Conservation (phyloP, 169 alveolate genomes). For the Eimeria maxima region DNA sequence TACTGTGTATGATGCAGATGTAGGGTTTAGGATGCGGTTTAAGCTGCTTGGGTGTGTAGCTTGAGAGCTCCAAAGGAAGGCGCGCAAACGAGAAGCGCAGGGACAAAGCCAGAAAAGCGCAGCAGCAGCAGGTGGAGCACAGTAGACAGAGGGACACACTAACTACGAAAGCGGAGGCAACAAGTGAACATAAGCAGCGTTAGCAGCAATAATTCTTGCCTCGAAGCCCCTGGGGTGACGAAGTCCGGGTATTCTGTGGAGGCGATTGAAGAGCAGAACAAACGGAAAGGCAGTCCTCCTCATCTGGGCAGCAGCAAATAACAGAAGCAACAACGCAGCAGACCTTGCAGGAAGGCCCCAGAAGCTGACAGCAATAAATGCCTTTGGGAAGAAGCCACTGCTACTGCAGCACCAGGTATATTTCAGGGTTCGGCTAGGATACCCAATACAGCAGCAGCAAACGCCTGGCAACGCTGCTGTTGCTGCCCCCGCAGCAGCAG, state of each 20-base stretch:
- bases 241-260: conserved; percentile 8
- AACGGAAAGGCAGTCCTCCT: conserved; percentile 59
- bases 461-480: background rate
- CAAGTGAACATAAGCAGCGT: background rate
- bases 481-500: background rate
- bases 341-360: background rate
- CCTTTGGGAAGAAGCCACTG: background rate
- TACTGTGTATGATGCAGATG: background rate
- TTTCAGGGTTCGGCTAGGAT: background rate
- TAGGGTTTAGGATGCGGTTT: background rate
- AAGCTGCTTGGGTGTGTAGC: background rate
- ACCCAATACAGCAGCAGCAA: background rate
- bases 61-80: background rate
- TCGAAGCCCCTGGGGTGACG: background rate
- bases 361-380: conserved; percentile 4
- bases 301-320: conserved; percentile 34
- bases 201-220: conserved; percentile 31
- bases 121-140: background rate
- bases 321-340: background rate
- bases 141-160: background rate
- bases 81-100: background rate
- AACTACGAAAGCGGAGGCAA: background rate
- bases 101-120: background rate
- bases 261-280: conserved; percentile 63
- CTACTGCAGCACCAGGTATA: background rate